These are phyloP conservation scores for Buddleja alternifolia DNA, from an alignment of 257 asterid species.

Conservation along the genomic window DNA sequence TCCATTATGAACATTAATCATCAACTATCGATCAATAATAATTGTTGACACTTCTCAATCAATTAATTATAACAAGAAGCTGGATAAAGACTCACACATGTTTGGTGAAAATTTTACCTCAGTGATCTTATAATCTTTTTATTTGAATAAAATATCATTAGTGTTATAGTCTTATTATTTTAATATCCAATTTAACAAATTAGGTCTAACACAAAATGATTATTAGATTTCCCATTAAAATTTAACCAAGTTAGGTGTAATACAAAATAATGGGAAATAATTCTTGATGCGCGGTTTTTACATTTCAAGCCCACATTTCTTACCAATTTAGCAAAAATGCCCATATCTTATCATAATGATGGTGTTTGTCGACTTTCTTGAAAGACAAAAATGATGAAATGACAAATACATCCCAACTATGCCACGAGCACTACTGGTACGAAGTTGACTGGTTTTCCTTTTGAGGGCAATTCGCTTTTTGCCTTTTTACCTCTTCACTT, in stretches of 20 bases:
- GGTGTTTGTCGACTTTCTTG: constrained; percentile 24
- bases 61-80: too few relatives aligned
- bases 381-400: constrained; percentile 27
- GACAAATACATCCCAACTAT: constrained; percentile 32
- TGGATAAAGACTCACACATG: too few relatives aligned
- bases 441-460: constrained; percentile 34
- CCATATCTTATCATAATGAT: constrained; percentile 23
- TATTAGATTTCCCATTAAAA: neutral
- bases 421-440: constrained; percentile 16
- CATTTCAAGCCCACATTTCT: neutral
- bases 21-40: too few relatives aligned
- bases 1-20: too few relatives aligned
- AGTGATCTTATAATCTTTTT: too few relatives aligned
- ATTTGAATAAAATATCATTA: too few relatives aligned
- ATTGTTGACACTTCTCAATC: too few relatives aligned
- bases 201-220: neutral
- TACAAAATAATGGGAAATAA: neutral
- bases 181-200: neutral
- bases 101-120: too few relatives aligned
- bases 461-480: constrained; percentile 28
- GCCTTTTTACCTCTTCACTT: constrained; percentile 24
- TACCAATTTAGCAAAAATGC: neutral
- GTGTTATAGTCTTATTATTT: too few relatives aligned
- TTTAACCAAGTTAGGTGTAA: neutral
- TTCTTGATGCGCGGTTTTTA: neutral